A percentile compares a stretch with the other conserved stretches of the same genome.
Conservation (phyloP, 192 early-diverging fungal species). For the Linnemannia hyalina region DNA sequence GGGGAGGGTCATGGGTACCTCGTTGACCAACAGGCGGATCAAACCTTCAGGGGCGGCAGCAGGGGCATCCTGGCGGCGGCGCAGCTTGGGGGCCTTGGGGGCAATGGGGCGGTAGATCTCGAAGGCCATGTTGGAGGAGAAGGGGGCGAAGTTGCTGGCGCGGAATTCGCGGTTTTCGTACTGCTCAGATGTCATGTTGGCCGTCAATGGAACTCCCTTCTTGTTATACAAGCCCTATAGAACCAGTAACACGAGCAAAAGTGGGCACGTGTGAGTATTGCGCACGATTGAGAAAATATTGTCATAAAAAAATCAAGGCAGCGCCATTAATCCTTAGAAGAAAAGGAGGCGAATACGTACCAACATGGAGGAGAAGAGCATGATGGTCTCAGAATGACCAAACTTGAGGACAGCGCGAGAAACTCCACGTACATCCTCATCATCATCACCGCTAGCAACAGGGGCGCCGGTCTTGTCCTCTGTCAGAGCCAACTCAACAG, state of each 20-base stretch:
- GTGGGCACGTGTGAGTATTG: too few species aligned
- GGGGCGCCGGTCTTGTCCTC: neutral
- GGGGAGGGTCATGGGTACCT: constrained; percentile 31
- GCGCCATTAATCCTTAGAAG: neutral
- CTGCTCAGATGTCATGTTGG: constrained; percentile 38
- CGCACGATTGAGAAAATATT: neutral
- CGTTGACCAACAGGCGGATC: constrained; percentile 47
- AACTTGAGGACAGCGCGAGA: constrained; percentile 41
- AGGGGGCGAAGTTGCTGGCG: constrained; percentile 30
- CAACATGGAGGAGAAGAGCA: constrained; percentile 45
- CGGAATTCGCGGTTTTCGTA: constrained; percentile 29
- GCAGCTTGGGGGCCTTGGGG: neutral
- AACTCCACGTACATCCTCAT: neutral
- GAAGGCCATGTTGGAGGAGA: constrained; percentile 47
- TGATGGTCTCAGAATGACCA: constrained; percentile 48
- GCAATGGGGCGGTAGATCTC: constrained; percentile 30
- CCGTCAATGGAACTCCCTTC: constrained; percentile 21
- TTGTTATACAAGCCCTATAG: constrained; percentile 28
- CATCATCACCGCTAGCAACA: constrained; percentile 11
- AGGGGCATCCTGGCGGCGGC: neutral
- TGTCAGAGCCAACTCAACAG: constrained; percentile 17
- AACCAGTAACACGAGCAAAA: neutral
- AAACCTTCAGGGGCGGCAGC: constrained; percentile 7
- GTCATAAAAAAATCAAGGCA: neutral
- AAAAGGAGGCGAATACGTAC: neutral